phyloP scores from a whole-genome alignment of 169 alveolate genomes.

The Plasmodium vivax region DNA sequence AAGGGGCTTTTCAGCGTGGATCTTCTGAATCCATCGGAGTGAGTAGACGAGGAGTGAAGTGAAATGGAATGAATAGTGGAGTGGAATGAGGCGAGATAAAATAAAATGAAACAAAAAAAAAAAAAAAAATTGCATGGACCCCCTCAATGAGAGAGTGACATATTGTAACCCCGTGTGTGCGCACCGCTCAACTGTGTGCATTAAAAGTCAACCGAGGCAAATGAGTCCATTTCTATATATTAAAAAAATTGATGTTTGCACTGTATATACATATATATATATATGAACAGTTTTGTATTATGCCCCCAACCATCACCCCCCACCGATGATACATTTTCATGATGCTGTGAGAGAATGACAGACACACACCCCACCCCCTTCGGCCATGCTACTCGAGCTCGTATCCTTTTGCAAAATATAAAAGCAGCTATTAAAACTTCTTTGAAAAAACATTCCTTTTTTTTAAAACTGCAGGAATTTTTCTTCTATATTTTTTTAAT shows the following conservation, averaged over 20 bases:
- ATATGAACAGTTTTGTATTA: neutral
- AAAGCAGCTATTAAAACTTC: neutral
- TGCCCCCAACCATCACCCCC: neutral
- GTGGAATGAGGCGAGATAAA: neutral
- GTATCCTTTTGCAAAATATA: neutral
- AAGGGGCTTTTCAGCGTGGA: slow-evolving; percentile 58
- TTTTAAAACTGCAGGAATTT: neutral
- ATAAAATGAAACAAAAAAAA: neutral
- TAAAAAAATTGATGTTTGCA: neutral
- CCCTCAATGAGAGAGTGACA: neutral
- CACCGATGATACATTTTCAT: neutral
- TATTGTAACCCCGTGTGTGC: neutral
- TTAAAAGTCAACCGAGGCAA: neutral
- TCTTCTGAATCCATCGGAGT: slow-evolving; percentile 12
- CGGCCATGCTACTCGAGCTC: neutral
- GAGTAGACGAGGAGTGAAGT: neutral
- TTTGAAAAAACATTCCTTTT: neutral
- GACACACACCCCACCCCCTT: neutral
- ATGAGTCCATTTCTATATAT: neutral
- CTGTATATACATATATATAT: neutral
- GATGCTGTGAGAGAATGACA: neutral
- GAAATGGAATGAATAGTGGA: neutral
- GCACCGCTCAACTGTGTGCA: neutral
- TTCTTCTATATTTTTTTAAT: neutral
- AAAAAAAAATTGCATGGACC: neutral